Conservation (phyloP, 2,329 filamentous ascomycete genomes). For the Penicillium sp. region DNA sequence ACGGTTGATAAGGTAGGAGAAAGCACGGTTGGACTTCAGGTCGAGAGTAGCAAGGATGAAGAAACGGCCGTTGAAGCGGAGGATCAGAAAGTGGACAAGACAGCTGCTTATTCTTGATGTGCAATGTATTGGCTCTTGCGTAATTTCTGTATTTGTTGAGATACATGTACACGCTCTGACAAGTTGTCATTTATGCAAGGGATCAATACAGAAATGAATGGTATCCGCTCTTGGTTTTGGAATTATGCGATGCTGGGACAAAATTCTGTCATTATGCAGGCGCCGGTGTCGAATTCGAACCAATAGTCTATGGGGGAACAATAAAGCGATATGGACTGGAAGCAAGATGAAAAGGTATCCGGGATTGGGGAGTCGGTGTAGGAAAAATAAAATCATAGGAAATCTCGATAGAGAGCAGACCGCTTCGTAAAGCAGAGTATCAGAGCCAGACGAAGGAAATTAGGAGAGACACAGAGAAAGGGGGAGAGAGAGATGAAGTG, state of each 20-base stretch:
- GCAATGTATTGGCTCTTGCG: neutral
- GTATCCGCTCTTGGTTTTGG: neutral
- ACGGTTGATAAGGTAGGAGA: conserved; percentile 60
- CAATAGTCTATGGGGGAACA: conserved; percentile 6
- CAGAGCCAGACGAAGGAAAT: neutral
- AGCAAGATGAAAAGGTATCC: conserved; percentile 4
- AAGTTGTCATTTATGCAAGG: neutral
- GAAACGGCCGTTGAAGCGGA: conserved; percentile 27
- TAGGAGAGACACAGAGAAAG: neutral
- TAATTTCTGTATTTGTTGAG: neutral
- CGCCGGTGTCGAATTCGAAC: neutral
- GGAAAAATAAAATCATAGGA: conserved; percentile 5
- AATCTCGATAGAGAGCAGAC: conserved; percentile 3
- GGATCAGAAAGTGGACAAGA: conserved; percentile 12
- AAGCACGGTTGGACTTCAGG: conserved; percentile 46
- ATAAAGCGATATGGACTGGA: neutral
- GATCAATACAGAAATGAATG: neutral
- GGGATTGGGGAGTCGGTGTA: neutral
- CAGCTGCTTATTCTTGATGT: neutral
- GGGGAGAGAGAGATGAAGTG: no score
- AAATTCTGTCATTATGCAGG: conserved; percentile 1
- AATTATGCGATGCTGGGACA: neutral
- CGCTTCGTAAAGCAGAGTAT: neutral
- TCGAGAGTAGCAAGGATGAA: conserved; percentile 19
- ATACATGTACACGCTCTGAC: no score